A percentile compares a stretch with the other conserved stretches of the same genome.
These are phyloP conservation scores for Pyricularia sp. DNA, from an alignment of 2,329 filamentous ascomycete species.

Conservation along the genomic window DNA sequence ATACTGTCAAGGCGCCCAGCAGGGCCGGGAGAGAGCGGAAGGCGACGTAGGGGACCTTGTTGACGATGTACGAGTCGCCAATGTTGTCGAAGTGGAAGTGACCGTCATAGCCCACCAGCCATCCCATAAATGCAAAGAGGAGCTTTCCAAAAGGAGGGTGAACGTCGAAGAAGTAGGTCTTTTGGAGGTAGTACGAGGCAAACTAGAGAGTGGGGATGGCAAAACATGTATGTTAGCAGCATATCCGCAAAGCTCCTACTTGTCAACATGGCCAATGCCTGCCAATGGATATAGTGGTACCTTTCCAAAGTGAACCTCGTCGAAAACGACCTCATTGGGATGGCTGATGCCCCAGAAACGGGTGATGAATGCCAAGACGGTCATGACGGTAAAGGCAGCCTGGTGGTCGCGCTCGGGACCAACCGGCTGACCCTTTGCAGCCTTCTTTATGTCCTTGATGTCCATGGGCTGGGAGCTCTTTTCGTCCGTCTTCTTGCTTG, in stretches of 20 bases:
- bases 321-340: constrained; percentile 94
- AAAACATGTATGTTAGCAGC: background rate
- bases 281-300: constrained; percentile 38
- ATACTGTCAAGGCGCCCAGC: constrained; percentile 84
- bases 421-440: constrained; percentile 24
- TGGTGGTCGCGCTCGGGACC: constrained; percentile 75
- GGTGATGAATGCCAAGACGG: constrained; percentile 76
- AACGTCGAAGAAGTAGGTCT: constrained; percentile 99
- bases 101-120: constrained; percentile 95
- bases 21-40: constrained; percentile 90
- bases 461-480: constrained; percentile 23
- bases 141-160: constrained; percentile 98
- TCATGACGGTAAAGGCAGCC: constrained; percentile 68
- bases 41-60: constrained; percentile 95
- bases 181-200: constrained; percentile 78
- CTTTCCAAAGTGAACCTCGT: constrained; percentile 99
- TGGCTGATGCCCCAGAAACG: constrained; percentile 95
- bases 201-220: constrained; percentile 36
- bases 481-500: constrained; percentile 39
- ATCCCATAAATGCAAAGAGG: constrained; percentile 92
- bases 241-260: background rate
- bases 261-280: background rate
- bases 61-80: constrained; percentile 92
- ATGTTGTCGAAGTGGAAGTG: constrained; percentile 99
- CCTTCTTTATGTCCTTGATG: constrained; percentile 39